Conservation (phyloP, 805 yeast genomes). For the Hermanozyma aechmeae region DNA sequence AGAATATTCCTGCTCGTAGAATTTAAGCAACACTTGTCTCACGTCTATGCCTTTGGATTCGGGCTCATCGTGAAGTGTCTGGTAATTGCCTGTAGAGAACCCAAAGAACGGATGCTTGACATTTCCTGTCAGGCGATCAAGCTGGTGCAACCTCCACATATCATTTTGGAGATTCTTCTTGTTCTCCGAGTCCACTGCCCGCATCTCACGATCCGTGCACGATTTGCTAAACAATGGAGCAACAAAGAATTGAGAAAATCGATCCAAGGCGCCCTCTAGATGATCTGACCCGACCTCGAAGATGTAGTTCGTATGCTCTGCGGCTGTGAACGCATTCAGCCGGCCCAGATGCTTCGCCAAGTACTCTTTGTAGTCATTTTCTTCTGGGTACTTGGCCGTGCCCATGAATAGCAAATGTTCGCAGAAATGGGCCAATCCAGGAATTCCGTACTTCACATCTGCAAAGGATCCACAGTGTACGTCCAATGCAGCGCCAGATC, state of each 20-base stretch:
- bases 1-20: conserved; percentile 65
- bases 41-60: conserved; percentile 53
- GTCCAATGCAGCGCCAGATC: conserved; percentile 71
- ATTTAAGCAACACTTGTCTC: conserved; percentile 71
- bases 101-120: conserved; percentile 75
- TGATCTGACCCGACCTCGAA: conserved; percentile 74
- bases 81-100: conserved; percentile 82
- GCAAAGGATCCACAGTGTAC: conserved; percentile 71
- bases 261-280: conserved; percentile 79
- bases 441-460: conserved; percentile 48
- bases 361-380: conserved; percentile 65
- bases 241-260: conserved; percentile 90
- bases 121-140: conserved; percentile 68
- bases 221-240: conserved; percentile 64
- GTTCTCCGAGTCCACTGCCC: conserved; percentile 93
- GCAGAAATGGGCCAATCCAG: conserved; percentile 73
- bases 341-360: conserved; percentile 79
- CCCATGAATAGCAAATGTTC: conserved; percentile 69
- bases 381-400: conserved; percentile 64
- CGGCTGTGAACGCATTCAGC: conserved; percentile 87
- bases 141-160: conserved; percentile 78
- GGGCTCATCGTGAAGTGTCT: conserved; percentile 68
- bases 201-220: conserved; percentile 85
- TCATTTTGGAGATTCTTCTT: conserved; percentile 90
- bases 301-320: conserved; percentile 82